phyloP scores from a whole-genome alignment of 2,329 filamentous ascomycete genomes.

The Colletotrichum sp. region DNA sequence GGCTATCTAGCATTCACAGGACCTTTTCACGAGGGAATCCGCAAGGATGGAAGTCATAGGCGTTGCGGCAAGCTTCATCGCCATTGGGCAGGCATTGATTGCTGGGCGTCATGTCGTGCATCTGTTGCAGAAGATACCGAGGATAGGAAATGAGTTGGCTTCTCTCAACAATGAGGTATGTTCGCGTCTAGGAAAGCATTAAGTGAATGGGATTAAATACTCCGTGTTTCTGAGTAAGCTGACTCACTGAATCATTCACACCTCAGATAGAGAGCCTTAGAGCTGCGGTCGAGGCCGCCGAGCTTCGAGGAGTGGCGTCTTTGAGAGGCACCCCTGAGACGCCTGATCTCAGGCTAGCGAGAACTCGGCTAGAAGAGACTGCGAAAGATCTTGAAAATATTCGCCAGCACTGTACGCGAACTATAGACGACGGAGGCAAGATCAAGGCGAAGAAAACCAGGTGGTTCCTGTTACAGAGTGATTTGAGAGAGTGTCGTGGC shows the following conservation, averaged over 20 bases:
- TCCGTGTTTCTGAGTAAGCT: no score
- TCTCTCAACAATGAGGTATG: background rate
- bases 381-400: background rate
- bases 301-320: background rate
- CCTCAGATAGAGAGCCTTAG: background rate
- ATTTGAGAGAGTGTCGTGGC: background rate
- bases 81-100: background rate
- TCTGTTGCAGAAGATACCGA: background rate
- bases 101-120: background rate
- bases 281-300: background rate
- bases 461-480: background rate
- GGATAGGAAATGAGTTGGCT: background rate
- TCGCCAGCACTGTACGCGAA: background rate
- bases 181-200: background rate
- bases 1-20: background rate
- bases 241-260: background rate
- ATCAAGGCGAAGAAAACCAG: background rate
- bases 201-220: background rate
- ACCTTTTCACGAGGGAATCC: background rate
- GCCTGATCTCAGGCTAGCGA: background rate
- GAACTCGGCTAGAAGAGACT: background rate
- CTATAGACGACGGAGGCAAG: background rate
- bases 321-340: background rate
- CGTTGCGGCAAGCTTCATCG: background rate
- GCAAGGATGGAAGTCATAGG: background rate